Base-by-base conservation (phyloP, 2,329 filamentous ascomycete genomes). In the Alternaria angustiovoidea region DNA sequence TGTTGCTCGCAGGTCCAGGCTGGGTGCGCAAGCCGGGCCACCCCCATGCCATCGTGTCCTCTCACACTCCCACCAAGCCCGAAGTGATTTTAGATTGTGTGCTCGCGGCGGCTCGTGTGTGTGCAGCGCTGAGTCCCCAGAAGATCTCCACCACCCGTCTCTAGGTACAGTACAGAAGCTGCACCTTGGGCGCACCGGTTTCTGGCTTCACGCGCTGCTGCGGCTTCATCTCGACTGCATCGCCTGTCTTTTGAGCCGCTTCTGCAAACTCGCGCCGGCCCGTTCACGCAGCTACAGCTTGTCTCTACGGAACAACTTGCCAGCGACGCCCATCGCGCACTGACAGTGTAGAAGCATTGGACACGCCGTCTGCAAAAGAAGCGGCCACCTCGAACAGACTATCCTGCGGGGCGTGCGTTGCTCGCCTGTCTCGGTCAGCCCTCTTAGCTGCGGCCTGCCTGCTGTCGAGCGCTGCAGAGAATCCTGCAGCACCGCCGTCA, bases 361-460 rank as follows among this genome's bases (percentile, higher is more conserved):
- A 69, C 66, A 69, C 70, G 67, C 69, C 66, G 69, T 60, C 70
- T 61, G 57, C 65, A 59, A 62, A 69, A 59, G 68, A 66, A 68
- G 63, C 65, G 65, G 54, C 66, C 63, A 38, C 54, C 58, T 59
- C 62, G 68, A 61, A 65, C 72, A 68, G 73, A 72, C 69, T 75
- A 64, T 69, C 24, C 28, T 57, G 72, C 65, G 75, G 68, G 67
- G 62, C 73, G 75, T 78, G 75, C 75, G 65, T 62, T 54, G 63
- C 71, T 77, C 73, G 74, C 71, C 73, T 75, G 75, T 71, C 74
- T 74, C 69, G 68, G 71, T 75, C 75, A 75, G 75, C 73, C 75
- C 71, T 77, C 74, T 76, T 78, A 76, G 75, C 75, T 75, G 74
- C 75, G 72, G 73, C 73, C 71, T 75, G 74, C 71, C 71, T 77